Base-by-base conservation (phyloP, 1,284 basidiomycete species). In the Trametes polyzona region DNA sequence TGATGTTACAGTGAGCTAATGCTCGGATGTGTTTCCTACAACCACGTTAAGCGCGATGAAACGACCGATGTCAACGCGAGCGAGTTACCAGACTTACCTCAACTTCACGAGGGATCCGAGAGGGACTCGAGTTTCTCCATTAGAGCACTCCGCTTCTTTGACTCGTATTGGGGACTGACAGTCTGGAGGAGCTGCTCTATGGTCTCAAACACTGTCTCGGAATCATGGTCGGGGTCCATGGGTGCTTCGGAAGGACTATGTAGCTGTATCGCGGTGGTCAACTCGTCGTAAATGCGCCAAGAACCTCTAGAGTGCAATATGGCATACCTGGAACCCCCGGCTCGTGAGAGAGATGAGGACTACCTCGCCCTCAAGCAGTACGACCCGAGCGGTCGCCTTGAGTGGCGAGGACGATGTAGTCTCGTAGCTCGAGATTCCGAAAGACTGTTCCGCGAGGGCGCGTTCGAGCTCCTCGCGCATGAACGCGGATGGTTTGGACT, bases 391-490 rank as follows among this genome's bases (percentile, higher is more conserved):
- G 14, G 71, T 73, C 10, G 87, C 83, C 61, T 83, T 78, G 51
- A 78, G 70, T 4, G 73, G 60, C 1, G 77, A 74, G 1, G 74
- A 69, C 16, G 57, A 56, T 2, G 67, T 57, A 43, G 86, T 65
- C 11, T 75, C 71, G 62, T 78, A 87, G 55, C 72, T 71, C 33
- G 73, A 65, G 55, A 90, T 77, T n/a, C 81, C 82, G 64, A 82
- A 86, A 6, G 76, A 72, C 61, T 88, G 83, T 64, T 89, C 87
- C 19, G 70, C 69, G 44, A 90, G 76, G 23, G 83, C 80, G 37
- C 74, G 73, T 21, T 70, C 72, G 27, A 90, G 75, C 67, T 90
- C 88, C 49, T 75, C 67, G 54, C 74, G 65, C 62, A 76, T 82
- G 70, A 88, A 88, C 63, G 65, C 32, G 61, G 41, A 47, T 10